phyloP scores from a whole-genome alignment of 345 rosid genomes.

The Aethionema arabicum region DNA sequence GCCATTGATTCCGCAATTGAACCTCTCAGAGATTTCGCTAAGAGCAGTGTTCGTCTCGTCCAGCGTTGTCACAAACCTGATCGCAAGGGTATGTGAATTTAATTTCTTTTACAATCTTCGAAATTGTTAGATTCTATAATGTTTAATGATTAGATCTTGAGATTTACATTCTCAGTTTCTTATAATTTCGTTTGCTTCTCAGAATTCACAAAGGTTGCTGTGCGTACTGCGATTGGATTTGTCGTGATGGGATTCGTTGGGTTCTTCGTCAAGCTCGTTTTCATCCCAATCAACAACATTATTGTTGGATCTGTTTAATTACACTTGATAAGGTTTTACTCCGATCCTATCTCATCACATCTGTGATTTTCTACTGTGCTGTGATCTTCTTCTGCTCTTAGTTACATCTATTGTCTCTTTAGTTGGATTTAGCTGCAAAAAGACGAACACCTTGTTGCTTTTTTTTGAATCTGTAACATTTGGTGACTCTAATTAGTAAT shows the following conservation, averaged over 20 bases:
- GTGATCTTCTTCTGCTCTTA: neutral
- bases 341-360: neutral
- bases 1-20: slow-evolving; percentile 60
- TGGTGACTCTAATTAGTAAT: too few species aligned
- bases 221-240: slow-evolving; percentile 82
- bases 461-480: too few species aligned
- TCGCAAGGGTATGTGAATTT: slow-evolving; percentile 48
- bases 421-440: too few species aligned
- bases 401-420: neutral
- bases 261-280: slow-evolving; percentile 75
- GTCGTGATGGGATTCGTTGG: slow-evolving; percentile 91
- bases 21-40: slow-evolving; percentile 75
- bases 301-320: slow-evolving; percentile 70
- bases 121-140: neutral
- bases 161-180: neutral
- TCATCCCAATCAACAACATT: slow-evolving; percentile 89
- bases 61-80: slow-evolving; percentile 86
- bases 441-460: neutral
- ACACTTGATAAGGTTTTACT: slow-evolving; percentile 12
- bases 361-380: neutral
- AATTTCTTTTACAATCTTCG: neutral
- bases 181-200: neutral
- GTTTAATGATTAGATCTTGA: neutral
- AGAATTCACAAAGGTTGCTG: slow-evolving; percentile 80
- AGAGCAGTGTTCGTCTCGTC: slow-evolving; percentile 76